These are phyloP conservation scores for barley (Hordeum vulgare) DNA, from an alignment of 176 grass and related monocot genomes.

Conservation along the genomic window DNA sequence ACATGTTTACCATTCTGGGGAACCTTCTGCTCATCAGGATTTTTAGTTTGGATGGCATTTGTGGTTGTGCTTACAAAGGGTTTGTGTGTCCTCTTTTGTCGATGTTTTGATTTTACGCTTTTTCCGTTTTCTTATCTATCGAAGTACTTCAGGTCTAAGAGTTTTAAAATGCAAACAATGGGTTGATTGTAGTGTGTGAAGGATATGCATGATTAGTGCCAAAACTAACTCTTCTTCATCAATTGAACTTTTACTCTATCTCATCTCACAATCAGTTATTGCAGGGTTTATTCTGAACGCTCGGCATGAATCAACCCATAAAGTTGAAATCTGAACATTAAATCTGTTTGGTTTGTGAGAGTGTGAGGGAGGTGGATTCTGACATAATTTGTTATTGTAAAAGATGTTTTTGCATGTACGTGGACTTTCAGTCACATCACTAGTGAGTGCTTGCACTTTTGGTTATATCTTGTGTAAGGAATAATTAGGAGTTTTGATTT, in stretches of 20 bases:
- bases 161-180: background rate
- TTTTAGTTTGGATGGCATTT: background rate
- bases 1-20: background rate
- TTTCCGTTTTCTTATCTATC: background rate
- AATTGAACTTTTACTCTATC: background rate
- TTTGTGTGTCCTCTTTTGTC: background rate
- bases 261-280: constrained; percentile 14
- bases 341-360: constrained; percentile 6
- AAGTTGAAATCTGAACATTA: constrained; percentile 16
- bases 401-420: constrained; percentile 99
- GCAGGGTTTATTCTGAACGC: constrained; percentile 3
- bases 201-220: background rate
- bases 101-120: background rate
- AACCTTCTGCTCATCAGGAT: background rate
- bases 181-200: background rate
- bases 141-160: background rate
- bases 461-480: background rate
- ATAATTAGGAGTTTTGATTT: background rate
- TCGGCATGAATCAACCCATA: background rate
- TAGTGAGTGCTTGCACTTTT: constrained; percentile 52
- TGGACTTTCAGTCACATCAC: constrained; percentile 64
- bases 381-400: constrained; percentile 3
- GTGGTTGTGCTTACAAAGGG: background rate
- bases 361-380: background rate
- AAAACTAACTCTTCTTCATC: background rate